Conservation (phyloP, 2,329 filamentous ascomycete genomes). For the Endocalyx cinctus region DNA sequence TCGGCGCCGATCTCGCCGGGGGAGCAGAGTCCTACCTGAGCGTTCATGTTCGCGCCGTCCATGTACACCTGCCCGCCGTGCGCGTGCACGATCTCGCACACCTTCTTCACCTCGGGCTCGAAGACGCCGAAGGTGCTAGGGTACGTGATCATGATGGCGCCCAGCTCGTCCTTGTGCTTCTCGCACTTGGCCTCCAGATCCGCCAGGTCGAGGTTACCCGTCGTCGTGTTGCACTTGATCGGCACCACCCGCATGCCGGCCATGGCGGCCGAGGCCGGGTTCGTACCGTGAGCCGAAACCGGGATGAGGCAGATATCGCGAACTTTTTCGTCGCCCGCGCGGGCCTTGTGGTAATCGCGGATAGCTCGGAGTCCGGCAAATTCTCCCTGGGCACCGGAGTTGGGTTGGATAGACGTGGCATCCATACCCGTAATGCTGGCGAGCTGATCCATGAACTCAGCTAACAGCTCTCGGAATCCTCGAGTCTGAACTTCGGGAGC, state of each 20-base stretch:
- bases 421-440: conserved; percentile 84
- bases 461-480: conserved; percentile 68
- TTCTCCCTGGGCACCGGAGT: conserved; percentile 93
- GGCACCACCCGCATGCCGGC: conserved; percentile 90
- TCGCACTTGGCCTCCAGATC: conserved; percentile 86
- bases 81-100: conserved; percentile 78
- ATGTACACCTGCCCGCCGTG: conserved; percentile 95
- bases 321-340: conserved; percentile 57
- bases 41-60: conserved; percentile 99
- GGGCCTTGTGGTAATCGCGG: conserved; percentile 72
- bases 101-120: conserved; percentile 82
- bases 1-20: conserved; percentile 94
- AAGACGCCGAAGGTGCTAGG: conserved; percentile 94
- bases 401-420: conserved; percentile 85
- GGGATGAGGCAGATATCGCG: conserved; percentile 93
- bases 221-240: conserved; percentile 82
- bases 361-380: conserved; percentile 88
- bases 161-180: conserved; percentile 79
- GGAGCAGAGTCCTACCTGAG: conserved; percentile 91
- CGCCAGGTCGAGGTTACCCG: conserved; percentile 82
- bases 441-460: conserved; percentile 70
- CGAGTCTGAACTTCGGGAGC: conserved; percentile 57
- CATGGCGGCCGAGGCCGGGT: conserved; percentile 93
- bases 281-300: conserved; percentile 91
- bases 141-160: conserved; percentile 95